phyloP scores from a whole-genome alignment of 768 basidiomycete genomes.

The Exsudoporus frostii region DNA sequence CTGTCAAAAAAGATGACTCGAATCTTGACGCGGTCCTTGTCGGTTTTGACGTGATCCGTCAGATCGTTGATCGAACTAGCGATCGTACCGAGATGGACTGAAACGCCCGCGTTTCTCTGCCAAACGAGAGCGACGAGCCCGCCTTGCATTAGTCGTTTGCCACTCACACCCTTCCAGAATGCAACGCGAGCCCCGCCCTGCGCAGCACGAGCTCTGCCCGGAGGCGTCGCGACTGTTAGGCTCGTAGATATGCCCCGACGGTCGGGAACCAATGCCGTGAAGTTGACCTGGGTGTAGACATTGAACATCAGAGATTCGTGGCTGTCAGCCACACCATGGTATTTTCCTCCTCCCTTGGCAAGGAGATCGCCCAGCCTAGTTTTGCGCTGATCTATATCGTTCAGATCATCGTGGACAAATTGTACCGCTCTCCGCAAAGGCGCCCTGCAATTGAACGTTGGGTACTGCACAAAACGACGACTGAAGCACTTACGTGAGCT shows the following conservation, averaged over 20 bases:
- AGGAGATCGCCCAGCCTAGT: conserved; percentile 48
- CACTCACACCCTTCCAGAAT: conserved; percentile 62
- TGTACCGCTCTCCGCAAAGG: conserved; percentile 51
- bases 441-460: conserved; percentile 36
- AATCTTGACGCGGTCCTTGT: conserved; percentile 37
- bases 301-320: conserved; percentile 58
- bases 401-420: conserved; percentile 46
- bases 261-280: conserved; percentile 46
- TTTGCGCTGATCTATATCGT: conserved; percentile 8
- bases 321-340: conserved; percentile 40
- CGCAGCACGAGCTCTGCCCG: conserved; percentile 48
- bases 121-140: conserved; percentile 63
- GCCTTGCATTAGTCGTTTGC: conserved; percentile 58
- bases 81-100: conserved; percentile 56
- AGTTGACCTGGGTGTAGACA: conserved; percentile 53
- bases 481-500: conserved; percentile 50
- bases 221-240: conserved; percentile 50
- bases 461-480: not conserved
- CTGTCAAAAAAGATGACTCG: conserved; percentile 65
- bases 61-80: conserved; percentile 44
- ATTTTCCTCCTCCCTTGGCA: conserved; percentile 54
- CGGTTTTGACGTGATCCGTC: conserved; percentile 38
- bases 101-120: conserved; percentile 29
- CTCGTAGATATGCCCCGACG: conserved; percentile 50
- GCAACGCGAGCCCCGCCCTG: conserved; percentile 38